Evolutionary conservation across 2,329 filamentous ascomycete species (phyloP), one percentile per base, ranked within the genome.

Genomic region (Aspergillus sp.): DNA sequence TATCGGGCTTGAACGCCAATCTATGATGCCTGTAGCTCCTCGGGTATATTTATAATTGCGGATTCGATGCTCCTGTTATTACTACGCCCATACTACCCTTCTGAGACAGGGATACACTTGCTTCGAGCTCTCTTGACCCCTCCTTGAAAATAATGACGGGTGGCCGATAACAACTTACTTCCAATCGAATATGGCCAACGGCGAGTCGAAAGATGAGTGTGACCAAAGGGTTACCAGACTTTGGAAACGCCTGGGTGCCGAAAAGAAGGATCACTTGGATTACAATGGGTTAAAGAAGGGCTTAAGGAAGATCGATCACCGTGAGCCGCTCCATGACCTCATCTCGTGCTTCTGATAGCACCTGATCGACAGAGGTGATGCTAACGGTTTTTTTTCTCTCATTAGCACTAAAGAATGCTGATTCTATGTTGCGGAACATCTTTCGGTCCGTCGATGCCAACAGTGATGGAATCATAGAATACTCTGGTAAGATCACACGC

Each of bases 391-490:
- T 46, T 45, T 61, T 60, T 42, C 34, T 33, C 27, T 62, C 65
- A 64, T 20, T 67, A 88, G 86, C 88, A 62, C 77, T 99, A 70
- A 96, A 97, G 80, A 95, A 97, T 82, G 95, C 95, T 71, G 90
- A 96, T 74, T 81, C 85, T 39, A 86, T 98, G 80, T 83, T 99
- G 61, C 84, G 86, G 70, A 87, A 89, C 69, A 89, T 98, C 57
- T 83, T 97, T 72, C 82, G 83, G 63, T 84, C 88, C 60, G 92
- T 97, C 62, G 95, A 99, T 72, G 89, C 87, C 57, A 92, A 93
- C 71, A 86, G 87, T 24, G 92, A 98, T 74, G 91, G 93, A 63
- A 88, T 87, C 69, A 98, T 99, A 67, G 89, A 96, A 75, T 97
- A 91, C 73, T 85, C 92, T 77, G 91, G 91, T 95, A 82, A 72